Evolutionary conservation across 805 yeast species (phyloP), one percentile per base, ranked within the genome.

Genomic region (Ogataea paraovalis): DNA sequence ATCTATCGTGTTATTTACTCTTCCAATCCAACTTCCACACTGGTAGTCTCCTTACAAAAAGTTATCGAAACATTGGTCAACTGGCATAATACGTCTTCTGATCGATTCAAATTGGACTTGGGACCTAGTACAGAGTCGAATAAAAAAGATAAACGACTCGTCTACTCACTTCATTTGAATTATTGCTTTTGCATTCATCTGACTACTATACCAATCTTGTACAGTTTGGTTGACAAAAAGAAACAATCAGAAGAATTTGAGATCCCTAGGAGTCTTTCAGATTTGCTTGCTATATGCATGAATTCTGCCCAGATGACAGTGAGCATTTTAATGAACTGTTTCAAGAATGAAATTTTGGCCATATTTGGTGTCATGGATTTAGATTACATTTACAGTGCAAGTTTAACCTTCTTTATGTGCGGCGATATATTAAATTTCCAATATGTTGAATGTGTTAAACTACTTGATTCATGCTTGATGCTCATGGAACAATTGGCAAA

Each of bases 281-380:
- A 59, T 38, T 43, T 61, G 18, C 44, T 61, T 14, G 49, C 58
- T 2, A 57, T 59, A 19, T 59, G 64, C 43, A 32, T 58, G 28
- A 61, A 60, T 37, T 60, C 64, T 3, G 64, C 64, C 1, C 61
- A 60, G 34, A 48, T 56, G 51, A 55, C 59, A 2, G 50, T 52
- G 2, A 49, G 49, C 33, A 53, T 58, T 13, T 40, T 56, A 12
- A 45, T 41, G 6, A 44, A 51, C 4, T 55, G 60, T 41, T 48
- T 49, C 43, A 53, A 55, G 34, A 56, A 58, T 16, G 52, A 52
- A 10, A 52, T 55, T 21, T 34, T 61, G 22, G 66, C 64, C 2
- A 44, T 53, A 3, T 60, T 52, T 49, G 66, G 64, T 21, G 59
- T 59, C n/a, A 55, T 61, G 61, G 66, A 61, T 48, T 49, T 60